phyloP scores from a whole-genome alignment of 2,329 filamentous ascomycete species.

The Sarocladium strictum region DNA sequence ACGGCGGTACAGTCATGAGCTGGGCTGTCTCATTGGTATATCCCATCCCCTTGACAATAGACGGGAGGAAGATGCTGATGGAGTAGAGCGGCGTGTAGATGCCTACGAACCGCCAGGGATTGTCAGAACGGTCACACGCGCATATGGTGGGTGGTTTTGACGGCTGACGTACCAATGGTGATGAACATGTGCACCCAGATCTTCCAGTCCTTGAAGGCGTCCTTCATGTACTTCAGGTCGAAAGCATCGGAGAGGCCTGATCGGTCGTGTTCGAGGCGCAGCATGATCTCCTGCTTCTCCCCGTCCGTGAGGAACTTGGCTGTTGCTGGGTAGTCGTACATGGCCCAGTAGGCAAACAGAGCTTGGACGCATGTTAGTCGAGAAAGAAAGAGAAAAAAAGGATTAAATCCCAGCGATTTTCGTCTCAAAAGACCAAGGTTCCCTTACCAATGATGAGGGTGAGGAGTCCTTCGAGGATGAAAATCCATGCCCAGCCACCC shows the following conservation, averaged over 20 bases:
- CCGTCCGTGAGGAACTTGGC: slow-evolving; percentile 40
- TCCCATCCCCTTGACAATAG: slow-evolving; percentile 29
- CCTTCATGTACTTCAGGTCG: slow-evolving; percentile 45
- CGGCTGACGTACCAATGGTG: slow-evolving; percentile 45
- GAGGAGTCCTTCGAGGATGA: slow-evolving; percentile 59
- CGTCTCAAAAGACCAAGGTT: background rate
- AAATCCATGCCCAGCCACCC: slow-evolving; percentile 73
- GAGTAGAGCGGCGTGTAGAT: slow-evolving; percentile 36
- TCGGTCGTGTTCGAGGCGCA: slow-evolving; percentile 36
- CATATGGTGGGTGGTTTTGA: too few species aligned
- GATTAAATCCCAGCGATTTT: too few species aligned
- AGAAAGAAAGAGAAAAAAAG: background rate
- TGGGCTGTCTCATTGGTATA: slow-evolving; percentile 30
- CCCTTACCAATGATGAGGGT: slow-evolving; percentile 35
- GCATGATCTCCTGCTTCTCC: slow-evolving; percentile 37
- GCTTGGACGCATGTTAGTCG: slow-evolving; percentile 25
- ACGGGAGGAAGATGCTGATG: slow-evolving; percentile 31
- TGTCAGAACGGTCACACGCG: too few species aligned
- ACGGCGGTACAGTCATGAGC: slow-evolving; percentile 33
- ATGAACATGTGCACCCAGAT: slow-evolving; percentile 51
- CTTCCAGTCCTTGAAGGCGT: slow-evolving; percentile 50
- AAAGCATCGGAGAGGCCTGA: slow-evolving; percentile 49
- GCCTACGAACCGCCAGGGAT: too few species aligned
- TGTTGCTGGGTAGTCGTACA: slow-evolving; percentile 53
- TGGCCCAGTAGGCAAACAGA: slow-evolving; percentile 40